Base-by-base conservation (phyloP, 305 asterid species). In the Fraxinus paxiana region DNA sequence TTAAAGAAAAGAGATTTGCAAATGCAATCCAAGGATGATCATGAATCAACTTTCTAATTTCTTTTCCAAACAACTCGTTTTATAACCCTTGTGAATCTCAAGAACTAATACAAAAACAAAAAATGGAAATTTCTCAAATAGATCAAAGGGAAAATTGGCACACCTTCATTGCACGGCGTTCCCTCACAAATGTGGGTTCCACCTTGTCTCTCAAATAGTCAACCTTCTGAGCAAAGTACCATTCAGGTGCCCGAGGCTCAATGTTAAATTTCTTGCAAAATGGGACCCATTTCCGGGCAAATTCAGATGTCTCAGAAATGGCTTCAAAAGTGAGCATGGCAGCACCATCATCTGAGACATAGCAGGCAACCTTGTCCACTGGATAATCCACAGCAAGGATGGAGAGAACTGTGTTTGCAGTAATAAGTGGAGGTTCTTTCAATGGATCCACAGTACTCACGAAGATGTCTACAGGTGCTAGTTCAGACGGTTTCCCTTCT, bases 301-400 rank as follows among this genome's bases (percentile, higher is more conserved):
- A 96, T 83, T 94, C 99, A 18, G 98, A 92, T 6, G 99, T 96
- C 90, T 96, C 99, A 0, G 99, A 92, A 43, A 96, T 95, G 67
- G 98, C 98, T 88, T 96, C 99, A 77, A 96, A 96, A 28, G 99
- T 94, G 70, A 96, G 98, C 99, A 96, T 94, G 13, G 99, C 98
- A 69, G 99, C 99, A 87, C 99, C 99, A 86, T 96, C 99, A 31
- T 96, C 99, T 22, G 99, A 96, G 71, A 96, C 99, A 76, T 96
- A 96, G 89, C 99, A 96, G 15, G 97, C 90, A 80, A 96, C 97
- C 81, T 92, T 96, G 85, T 96, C 98, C 34, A 96, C 82, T 6
- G 99, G 98, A 89, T 96, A 96, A 84, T 96, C 99, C 84, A 88
- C 97, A 34, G 99, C 95, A 75, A 96, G 97, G 74, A 96, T 94